phyloP scores from a whole-genome alignment of 768 basidiomycete genomes.

The Solioccasus polychromus region DNA sequence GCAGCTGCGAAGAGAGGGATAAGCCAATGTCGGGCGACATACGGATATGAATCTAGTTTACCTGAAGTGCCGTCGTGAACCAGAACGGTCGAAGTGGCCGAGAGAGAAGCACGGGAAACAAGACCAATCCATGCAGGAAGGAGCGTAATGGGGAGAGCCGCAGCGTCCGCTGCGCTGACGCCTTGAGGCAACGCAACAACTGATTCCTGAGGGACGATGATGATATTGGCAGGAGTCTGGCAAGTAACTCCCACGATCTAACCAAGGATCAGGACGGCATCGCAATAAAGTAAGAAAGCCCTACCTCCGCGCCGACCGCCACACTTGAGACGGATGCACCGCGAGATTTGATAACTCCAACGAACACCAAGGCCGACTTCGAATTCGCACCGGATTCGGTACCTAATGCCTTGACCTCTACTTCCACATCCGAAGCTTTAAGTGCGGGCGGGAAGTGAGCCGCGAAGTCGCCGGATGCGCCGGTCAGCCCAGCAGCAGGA shows the following conservation, averaged over 20 bases:
- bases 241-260: conserved; percentile 20
- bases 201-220: conserved; percentile 13
- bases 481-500: conserved; percentile 13
- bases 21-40: neutral
- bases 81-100: conserved; percentile 21
- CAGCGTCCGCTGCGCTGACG: conserved; percentile 16
- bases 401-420: conserved; percentile 17
- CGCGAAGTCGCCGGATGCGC: conserved; percentile 9
- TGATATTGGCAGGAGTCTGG: conserved; percentile 13
- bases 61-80: conserved; percentile 28
- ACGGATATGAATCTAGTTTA: neutral
- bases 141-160: conserved; percentile 19
- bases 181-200: conserved; percentile 15
- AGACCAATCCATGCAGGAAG: conserved; percentile 29
- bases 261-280: neutral
- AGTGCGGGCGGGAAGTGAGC: conserved; percentile 21
- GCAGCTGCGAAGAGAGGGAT: conserved; percentile 10
- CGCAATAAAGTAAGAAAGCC: neutral
- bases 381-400: conserved; percentile 3
- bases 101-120: conserved; percentile 15
- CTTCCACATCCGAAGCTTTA: conserved; percentile 17
- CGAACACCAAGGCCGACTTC: conserved; percentile 15
- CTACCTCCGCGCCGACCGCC: conserved; percentile 11
- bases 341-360: conserved; percentile 18
- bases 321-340: conserved; percentile 6